Evolutionary conservation across 805 yeast genomes (phyloP).

Genomic region (Kockiozyma suomiensis): DNA sequence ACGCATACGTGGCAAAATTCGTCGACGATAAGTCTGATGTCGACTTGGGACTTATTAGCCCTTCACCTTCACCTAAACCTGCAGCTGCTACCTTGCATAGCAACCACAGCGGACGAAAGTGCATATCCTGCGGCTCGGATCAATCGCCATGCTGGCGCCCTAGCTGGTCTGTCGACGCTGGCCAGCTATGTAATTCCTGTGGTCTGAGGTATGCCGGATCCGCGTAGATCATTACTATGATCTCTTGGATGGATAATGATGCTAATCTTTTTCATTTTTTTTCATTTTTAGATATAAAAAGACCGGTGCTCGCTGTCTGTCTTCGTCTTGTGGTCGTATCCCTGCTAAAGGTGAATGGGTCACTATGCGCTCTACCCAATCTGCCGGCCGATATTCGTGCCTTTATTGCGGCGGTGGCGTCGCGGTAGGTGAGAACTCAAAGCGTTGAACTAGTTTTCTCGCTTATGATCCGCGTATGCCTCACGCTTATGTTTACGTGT

Average conservation of each 20-base stretch:
- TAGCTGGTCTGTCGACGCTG: conserved; percentile 85
- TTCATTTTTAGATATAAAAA: conserved; percentile 71
- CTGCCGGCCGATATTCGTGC: conserved; percentile 47
- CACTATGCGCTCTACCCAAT: conserved; percentile 53
- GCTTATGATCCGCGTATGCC: neutral
- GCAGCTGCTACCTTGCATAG: conserved; percentile 10
- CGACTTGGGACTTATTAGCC: conserved; percentile 22
- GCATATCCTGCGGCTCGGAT: conserved; percentile 87
- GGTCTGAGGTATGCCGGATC: conserved; percentile 55
- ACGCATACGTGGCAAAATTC: neutral
- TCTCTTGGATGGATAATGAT: no score
- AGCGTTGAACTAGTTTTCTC: conserved; percentile 11
- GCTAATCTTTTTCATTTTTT: neutral
- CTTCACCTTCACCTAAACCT: conserved; percentile 27
- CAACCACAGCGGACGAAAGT: conserved; percentile 49
- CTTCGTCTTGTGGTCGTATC: conserved; percentile 73
- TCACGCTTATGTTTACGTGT: neutral
- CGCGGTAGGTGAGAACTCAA: conserved; percentile 32
- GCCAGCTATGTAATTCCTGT: conserved; percentile 96
- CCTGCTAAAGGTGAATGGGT: conserved; percentile 98
- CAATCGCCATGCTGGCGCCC: conserved; percentile 99
- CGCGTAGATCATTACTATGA: neutral
- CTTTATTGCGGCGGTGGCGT: conserved; percentile 62
- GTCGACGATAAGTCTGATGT: neutral
- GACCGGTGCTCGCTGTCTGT: conserved; percentile 87